phyloP scores from a whole-genome alignment of 176 grass and related monocot species.

The Chloris gayana region DNA sequence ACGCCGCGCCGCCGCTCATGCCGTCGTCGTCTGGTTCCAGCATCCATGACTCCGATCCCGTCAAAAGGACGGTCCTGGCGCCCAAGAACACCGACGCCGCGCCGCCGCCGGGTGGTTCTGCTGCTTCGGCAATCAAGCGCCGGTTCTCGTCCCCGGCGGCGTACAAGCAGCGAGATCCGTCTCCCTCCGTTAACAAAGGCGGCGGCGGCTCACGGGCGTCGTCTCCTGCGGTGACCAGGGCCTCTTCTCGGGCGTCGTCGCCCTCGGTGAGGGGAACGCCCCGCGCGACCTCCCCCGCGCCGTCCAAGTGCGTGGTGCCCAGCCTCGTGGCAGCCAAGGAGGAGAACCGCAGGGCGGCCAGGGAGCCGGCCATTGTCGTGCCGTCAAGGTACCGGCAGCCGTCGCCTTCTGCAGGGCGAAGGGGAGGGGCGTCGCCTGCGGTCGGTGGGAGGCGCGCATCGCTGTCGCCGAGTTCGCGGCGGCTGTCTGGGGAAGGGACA shows the following conservation, averaged over 20 bases:
- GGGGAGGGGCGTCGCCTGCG: constrained; percentile 48
- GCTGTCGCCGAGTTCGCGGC: constrained; percentile 52
- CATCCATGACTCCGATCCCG: background rate
- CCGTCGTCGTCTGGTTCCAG: constrained; percentile 51
- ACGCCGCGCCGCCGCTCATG: constrained; percentile 66
- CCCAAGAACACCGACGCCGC: constrained; percentile 42
- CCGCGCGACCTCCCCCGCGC: constrained; percentile 64
- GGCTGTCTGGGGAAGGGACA: constrained; percentile 54
- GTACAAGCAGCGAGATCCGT: constrained; percentile 54
- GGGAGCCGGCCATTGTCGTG: constrained; percentile 73
- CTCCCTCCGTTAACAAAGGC: constrained; percentile 4
- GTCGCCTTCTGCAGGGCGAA: constrained; percentile 54
- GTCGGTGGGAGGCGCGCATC: constrained; percentile 57
- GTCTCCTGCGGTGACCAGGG: background rate
- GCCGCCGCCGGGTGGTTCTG: background rate
- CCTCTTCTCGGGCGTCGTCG: constrained; percentile 38
- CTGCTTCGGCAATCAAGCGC: constrained; percentile 25
- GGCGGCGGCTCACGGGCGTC: background rate
- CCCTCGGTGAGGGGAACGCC: constrained; percentile 31
- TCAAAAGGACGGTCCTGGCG: constrained; percentile 12
- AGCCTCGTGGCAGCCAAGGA: constrained; percentile 71
- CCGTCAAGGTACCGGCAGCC: constrained; percentile 79
- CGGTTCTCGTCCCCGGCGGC: constrained; percentile 71
- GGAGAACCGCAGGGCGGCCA: constrained; percentile 61
- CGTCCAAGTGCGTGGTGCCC: constrained; percentile 82